Conservation (phyloP, 192 early-diverging fungal species). For the Bifiguratus adelaidae region DNA sequence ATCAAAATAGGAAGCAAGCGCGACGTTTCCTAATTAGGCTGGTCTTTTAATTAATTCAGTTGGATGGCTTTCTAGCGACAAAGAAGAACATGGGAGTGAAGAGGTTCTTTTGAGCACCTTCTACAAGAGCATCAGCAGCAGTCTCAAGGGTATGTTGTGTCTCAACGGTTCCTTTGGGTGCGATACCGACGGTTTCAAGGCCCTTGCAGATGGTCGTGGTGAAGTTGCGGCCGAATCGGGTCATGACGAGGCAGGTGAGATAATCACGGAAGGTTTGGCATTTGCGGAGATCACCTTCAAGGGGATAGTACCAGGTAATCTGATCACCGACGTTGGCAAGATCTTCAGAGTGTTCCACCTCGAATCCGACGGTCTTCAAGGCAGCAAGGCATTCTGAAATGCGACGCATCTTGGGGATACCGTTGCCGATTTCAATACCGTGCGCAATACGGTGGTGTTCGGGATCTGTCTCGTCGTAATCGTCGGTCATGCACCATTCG, state of each 20-base stretch:
- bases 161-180: constrained; percentile 78
- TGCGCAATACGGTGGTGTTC: constrained; percentile 66
- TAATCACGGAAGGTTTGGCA: constrained; percentile 37
- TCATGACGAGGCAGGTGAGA: constrained; percentile 31
- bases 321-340: constrained; percentile 55
- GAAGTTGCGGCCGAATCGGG: constrained; percentile 50
- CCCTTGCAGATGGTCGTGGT: constrained; percentile 68
- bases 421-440: constrained; percentile 85
- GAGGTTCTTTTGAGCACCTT: constrained; percentile 64
- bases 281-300: constrained; percentile 49
- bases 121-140: constrained; percentile 74
- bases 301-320: constrained; percentile 75
- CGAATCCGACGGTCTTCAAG: constrained; percentile 79
- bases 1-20: too few species aligned
- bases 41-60: too few species aligned
- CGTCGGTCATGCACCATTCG: constrained; percentile 92
- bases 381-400: constrained; percentile 65
- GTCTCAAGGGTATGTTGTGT: constrained; percentile 72
- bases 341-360: constrained; percentile 57
- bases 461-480: constrained; percentile 67
- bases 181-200: constrained; percentile 75
- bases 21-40: too few species aligned
- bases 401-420: constrained; percentile 78
- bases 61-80: constrained; percentile 66
- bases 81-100: constrained; percentile 97